Evolutionary conservation across 2,329 filamentous ascomycete species (phyloP), one percentile per base, ranked within the genome.

Genomic region (Colletotrichum sp.): DNA sequence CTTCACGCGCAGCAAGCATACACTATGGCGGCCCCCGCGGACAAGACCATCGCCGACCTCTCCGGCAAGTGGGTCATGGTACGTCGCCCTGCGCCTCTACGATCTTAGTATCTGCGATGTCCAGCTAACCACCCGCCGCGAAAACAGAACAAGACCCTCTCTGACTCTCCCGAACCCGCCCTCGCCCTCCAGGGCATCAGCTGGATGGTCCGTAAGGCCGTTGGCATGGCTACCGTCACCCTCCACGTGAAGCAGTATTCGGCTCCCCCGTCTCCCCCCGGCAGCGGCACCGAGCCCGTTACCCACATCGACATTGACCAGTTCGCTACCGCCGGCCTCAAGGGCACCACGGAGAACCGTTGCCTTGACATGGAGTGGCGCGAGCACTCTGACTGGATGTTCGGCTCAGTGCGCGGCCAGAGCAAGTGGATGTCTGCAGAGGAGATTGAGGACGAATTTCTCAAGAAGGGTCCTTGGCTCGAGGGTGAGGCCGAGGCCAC

Each of bases 361-460:
- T 89, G 87, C 81, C 80, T 90, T 68, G 90, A 92, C 86, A 81
- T 84, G 82, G 79, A 79, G 70, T 83, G 79, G 79, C 92, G 93
- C 79, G 90, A 91, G 77, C 94, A 96, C 87, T 87, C 86, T 28
- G 95, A 98, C 87, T 93, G 92, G 88, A 90, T 98, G 79, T 98
- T 98, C 83, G 96, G 96, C 74, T 86, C 85, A 71, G 90, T 97
- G 77, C 87, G 87, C 67, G 94, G 94, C 73, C 88, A 88, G 76
- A 91, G 89, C 58, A 85, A 87, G 61, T 92, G 89, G 82, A 79
- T 91, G 74, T 82, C 80, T 13, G 81, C 85, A 24, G 87, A 84
- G 21, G 88, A 89, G 21, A 83, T 92, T 48, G 83, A 86, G n/a
- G 91, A 93, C 80, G 90, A 87, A 6, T 91, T 85, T 72, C 87